phyloP scores from a whole-genome alignment of 2,329 filamentous ascomycete genomes.

The Shiraia sp. region DNA sequence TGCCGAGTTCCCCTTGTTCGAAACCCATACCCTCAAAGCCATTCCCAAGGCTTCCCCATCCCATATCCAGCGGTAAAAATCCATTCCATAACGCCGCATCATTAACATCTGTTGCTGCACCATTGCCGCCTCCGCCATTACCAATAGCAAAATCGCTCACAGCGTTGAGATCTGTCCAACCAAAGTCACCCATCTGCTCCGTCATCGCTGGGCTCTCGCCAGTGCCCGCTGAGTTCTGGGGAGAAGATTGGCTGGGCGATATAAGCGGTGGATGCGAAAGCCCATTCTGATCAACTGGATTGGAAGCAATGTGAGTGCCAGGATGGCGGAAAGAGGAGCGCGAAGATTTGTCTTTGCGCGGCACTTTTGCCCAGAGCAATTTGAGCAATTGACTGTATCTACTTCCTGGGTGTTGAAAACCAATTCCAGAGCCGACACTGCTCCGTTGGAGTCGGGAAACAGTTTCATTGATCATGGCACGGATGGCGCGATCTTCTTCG shows the following conservation, averaged over 20 bases:
- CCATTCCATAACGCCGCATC: conserved; percentile 40
- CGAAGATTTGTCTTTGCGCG: conserved; percentile 34
- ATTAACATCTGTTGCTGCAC: conserved; percentile 17
- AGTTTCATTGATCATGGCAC: conserved; percentile 53
- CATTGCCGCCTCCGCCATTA: conserved; percentile 44
- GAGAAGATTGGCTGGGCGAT: conserved; percentile 11
- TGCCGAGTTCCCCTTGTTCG: conserved; percentile 30
- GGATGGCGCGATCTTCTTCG: conserved; percentile 53
- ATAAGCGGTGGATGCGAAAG: conserved; percentile 18
- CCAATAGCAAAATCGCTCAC: conserved; percentile 53
- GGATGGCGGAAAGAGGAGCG: conserved; percentile 35
- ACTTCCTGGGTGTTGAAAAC: conserved; percentile 52
- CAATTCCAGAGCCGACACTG: conserved; percentile 40
- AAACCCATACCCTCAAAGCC: conserved; percentile 37
- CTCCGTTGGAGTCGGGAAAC: conserved; percentile 49
- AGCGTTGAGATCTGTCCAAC: conserved; percentile 53
- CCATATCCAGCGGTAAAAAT: conserved; percentile 45
- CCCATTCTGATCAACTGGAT: conserved; percentile 30
- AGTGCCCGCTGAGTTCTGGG: conserved; percentile 45
- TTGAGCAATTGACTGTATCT: conserved; percentile 53
- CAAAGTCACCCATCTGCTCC: conserved; percentile 54
- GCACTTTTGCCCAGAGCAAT: conserved; percentile 54
- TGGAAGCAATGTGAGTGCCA: conserved; percentile 34
- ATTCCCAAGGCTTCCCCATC: conserved; percentile 36
- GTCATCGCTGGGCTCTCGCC: conserved; percentile 48